Conservation (phyloP, 805 yeast genomes). For the Yarrowia yakushimensis region DNA sequence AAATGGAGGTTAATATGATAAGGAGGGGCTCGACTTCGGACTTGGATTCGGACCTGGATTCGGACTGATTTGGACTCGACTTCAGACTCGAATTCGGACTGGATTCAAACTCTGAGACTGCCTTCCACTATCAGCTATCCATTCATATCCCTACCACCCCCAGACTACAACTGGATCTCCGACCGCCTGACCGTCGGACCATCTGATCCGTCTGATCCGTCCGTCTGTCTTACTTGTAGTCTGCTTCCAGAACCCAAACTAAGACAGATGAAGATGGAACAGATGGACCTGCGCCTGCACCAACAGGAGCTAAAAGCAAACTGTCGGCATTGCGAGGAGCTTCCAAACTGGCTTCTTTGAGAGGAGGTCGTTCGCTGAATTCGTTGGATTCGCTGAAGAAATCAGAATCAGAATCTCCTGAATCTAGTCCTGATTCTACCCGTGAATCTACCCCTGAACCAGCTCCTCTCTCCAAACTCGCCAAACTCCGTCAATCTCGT, state of each 20-base stretch:
- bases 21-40: too few relatives aligned
- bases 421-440: neutral
- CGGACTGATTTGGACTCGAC: too few relatives aligned
- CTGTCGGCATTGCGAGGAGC: neutral
- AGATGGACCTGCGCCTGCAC: neutral
- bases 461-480: neutral
- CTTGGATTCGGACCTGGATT: too few relatives aligned
- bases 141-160: too few relatives aligned
- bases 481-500: neutral
- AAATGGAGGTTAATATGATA: too few relatives aligned
- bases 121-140: too few relatives aligned
- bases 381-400: neutral
- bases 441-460: too few relatives aligned
- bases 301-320: neutral
- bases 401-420: neutral
- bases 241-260: neutral
- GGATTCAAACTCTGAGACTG: too few relatives aligned
- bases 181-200: too few relatives aligned
- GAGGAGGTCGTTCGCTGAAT: neutral
- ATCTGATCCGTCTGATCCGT: neutral
- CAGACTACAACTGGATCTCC: neutral
- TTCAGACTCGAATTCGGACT: too few relatives aligned
- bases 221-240: neutral
- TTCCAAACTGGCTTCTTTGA: neutral
- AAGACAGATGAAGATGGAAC: neutral